Base-by-base conservation (phyloP, 106 monocot species). In the Acorus gramineus region DNA sequence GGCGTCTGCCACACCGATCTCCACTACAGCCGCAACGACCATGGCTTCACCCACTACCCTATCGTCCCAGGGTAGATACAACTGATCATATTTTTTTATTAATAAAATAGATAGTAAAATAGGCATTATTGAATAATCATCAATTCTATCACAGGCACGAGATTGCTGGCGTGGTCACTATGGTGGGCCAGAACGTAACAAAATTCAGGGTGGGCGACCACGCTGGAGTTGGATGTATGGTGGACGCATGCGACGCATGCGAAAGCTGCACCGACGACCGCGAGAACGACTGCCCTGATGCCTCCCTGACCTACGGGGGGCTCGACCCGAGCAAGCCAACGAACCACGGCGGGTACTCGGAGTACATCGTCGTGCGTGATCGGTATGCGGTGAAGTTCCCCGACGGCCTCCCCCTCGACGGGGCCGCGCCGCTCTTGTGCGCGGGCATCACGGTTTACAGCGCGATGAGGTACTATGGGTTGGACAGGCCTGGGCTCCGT, bases 1-100 rank as follows among this genome's bases (percentile, higher is more conserved):
- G 66, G 66, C 7, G 42, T 66, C 53, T 66, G 66, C 44, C 66
- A 66, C 53, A 43, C 66, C 6, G 66, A 66, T 11, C 12, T 66
- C 43, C 66, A 66, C 43, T 11, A 43, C 4, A 9, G 3, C 14
- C 53, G 45, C 43, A 66, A 66, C 53, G 10, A 66, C 0, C 43
- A 6, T 28, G 53, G 53, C 13, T 9, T 55, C 11, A 54, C 66
- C 11, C 9, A 8, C 5, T 66, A 66, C 11, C 66, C 66, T 11
- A 53, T 66, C 5, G 53, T 66, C 43, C 66, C 66, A 8, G 66
- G 66, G 66, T 66, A 50, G 4, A 6, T 50, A 28, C 28, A n/a
- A n/a, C n/a, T n/a, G n/a, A n/a, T n/a, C 1, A 28, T 28, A 28
- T 28, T 28, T 28, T 28, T 28, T 1, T 28, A 28, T 28, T 28